Evolutionary conservation across 192 early-diverging fungal genomes (phyloP).

Genomic region (Powellomyces hirtus): DNA sequence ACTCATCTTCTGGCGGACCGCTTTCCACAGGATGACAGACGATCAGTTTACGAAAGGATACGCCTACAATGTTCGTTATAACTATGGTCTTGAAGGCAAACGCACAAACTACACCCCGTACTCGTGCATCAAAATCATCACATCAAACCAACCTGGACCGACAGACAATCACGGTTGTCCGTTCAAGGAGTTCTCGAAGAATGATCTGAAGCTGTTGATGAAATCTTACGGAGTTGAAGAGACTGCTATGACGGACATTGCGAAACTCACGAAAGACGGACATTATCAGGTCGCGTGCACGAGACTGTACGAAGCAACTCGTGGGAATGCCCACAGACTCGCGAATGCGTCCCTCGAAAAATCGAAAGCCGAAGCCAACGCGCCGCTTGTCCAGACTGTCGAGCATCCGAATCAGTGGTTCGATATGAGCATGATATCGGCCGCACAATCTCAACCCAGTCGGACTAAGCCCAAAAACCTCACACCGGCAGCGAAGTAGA

Average conservation of each 20-base stretch:
- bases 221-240: conserved; percentile 57
- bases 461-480: too few species aligned
- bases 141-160: conserved; percentile 68
- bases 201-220: conserved; percentile 65
- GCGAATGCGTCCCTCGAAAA: conserved; percentile 1
- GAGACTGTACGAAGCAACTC: conserved; percentile 74
- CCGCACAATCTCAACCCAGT: too few species aligned
- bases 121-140: conserved; percentile 85
- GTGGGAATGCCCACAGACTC: conserved; percentile 24
- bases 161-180: conserved; percentile 96
- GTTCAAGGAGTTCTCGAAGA: conserved; percentile 75
- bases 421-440: conserved; percentile 55
- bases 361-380: background rate
- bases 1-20: conserved; percentile 84
- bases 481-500: too few species aligned
- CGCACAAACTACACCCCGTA: conserved; percentile 60
- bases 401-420: conserved; percentile 95
- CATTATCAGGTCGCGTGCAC: conserved; percentile 97
- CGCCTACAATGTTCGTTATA: conserved; percentile 93
- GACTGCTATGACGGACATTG: conserved; percentile 62
- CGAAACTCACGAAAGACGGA: conserved; percentile 58
- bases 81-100: conserved; percentile 93
- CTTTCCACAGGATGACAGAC: conserved; percentile 76
- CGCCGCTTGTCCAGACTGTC: conserved; percentile 61
- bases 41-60: conserved; percentile 91